Evolutionary conservation across 1,284 basidiomycete genomes (phyloP).

Genomic region (Malassezia brasiliensis): DNA sequence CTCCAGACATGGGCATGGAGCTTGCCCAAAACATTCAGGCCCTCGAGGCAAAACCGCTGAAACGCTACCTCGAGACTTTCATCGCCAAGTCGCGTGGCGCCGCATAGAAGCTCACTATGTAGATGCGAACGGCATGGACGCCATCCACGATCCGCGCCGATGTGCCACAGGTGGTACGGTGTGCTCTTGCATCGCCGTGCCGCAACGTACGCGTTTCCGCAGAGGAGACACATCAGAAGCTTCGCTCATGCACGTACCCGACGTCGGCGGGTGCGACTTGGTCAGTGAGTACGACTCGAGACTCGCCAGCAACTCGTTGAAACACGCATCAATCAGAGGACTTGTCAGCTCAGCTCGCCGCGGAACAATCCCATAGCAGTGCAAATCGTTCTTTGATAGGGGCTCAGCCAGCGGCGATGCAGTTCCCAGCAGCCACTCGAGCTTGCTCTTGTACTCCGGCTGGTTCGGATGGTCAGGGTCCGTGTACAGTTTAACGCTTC

Average conservation of each 20-base stretch:
- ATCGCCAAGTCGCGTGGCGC: conserved; percentile 25
- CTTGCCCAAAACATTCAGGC: conserved; percentile 51
- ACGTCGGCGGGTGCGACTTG: neutral
- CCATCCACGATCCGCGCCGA: neutral
- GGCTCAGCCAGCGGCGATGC: neutral
- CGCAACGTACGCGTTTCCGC: neutral
- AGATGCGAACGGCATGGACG: neutral
- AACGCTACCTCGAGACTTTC: conserved; percentile 32
- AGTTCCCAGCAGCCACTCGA: conserved; percentile 1
- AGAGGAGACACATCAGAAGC: neutral
- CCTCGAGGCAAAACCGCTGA: conserved; percentile 66
- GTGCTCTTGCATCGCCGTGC: neutral
- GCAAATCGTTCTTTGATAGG: neutral
- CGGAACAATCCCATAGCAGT: conserved; percentile 1
- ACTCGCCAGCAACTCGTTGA: neutral
- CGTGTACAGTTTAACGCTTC: neutral
- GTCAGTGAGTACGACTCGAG: neutral
- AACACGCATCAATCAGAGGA: neutral
- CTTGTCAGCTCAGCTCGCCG: neutral
- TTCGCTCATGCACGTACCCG: neutral
- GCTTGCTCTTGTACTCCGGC: conserved; percentile 1
- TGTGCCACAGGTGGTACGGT: neutral
- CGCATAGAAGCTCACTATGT: neutral
- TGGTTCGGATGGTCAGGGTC: neutral
- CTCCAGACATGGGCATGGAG: conserved; percentile 64